A percentile compares a stretch with the other conserved stretches of the same genome.
Evolutionary conservation across 495 filamentous ascomycete species (phyloP).

Genomic region (Neurospora sp.): DNA sequence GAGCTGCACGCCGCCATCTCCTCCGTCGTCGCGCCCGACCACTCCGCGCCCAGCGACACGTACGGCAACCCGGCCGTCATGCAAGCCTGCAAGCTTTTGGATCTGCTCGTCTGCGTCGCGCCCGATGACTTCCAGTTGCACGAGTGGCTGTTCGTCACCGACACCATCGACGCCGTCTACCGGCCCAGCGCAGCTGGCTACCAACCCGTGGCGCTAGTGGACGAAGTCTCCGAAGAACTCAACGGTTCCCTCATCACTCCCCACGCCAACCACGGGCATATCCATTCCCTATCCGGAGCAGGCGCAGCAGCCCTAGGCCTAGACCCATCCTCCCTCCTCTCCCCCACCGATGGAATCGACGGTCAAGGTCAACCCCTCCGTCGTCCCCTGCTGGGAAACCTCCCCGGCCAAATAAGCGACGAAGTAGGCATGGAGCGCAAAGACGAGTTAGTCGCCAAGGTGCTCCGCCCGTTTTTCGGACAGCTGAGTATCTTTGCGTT

Average conservation of each 20-base stretch:
- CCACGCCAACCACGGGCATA: neutral
- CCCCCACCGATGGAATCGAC: neutral
- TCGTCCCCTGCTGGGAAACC: conserved; percentile 34
- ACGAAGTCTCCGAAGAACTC: conserved; percentile 75
- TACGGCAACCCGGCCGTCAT: conserved; percentile 67
- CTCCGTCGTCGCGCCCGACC: conserved; percentile 58
- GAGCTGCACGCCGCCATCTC: conserved; percentile 78
- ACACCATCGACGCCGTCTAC: conserved; percentile 95
- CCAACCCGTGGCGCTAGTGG: conserved; percentile 67
- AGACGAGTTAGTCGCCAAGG: conserved; percentile 61
- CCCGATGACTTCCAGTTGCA: conserved; percentile 94
- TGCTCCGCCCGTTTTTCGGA: conserved; percentile 81
- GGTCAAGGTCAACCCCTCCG: conserved; percentile 8
- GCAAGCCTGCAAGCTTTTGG: conserved; percentile 88
- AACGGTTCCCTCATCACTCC: conserved; percentile 21
- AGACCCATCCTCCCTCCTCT: neutral
- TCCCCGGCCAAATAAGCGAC: conserved; percentile 35
- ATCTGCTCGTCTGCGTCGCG: conserved; percentile 68
- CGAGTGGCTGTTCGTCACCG: conserved; percentile 94
- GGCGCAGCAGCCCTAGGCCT: neutral
- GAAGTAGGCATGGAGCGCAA: conserved; percentile 42
- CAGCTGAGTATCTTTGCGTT: conserved; percentile 86
- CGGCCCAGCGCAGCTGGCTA: conserved; percentile 49
- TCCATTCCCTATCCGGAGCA: neutral
- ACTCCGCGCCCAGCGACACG: conserved; percentile 50